Evolutionary conservation across 106 monocot species (phyloP), one percentile per base, ranked within the genome.

Genomic region (Dendrobium nobile): DNA sequence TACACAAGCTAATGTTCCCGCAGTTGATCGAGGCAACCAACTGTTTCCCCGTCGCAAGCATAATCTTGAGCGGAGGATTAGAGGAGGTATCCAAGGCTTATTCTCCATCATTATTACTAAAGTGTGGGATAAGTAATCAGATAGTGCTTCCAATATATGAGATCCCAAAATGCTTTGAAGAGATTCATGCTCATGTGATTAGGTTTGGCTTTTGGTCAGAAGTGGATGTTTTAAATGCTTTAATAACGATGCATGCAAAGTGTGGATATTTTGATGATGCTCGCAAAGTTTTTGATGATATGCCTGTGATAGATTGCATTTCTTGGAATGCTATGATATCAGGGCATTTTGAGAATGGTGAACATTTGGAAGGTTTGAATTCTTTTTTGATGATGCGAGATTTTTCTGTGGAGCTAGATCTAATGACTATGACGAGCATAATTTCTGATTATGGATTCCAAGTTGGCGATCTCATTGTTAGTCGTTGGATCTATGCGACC

Each of bases 21-120:
- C 95, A 95, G 80, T 87, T 95, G 22, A 90, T 95, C 22, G 95
- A 95, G 74, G 95, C 92, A 28, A 95, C 95, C 27, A 86, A 90
- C n/a, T 92, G 95, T 17, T 95, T 95, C 88, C 89, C 85, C 20
- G 75, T 85, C 3, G 89, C 82, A 9, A 90, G 83, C 80, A 87
- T 95, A 45, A 85, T 95, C 51, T 92, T 92, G 0, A 89, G 54
- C 43, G 95, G 95, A 0, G 95, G 95, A 9, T 95, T 95, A 47
- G 95, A 92, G 1, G 95, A 95, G 59, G 95, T 95, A 8, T 95
- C 90, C 88, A 95, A 92, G 82, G 95, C n/a, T n/a, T n/a, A n/a
- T n/a, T n/a, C n/a, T n/a, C n/a, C n/a, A n/a, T n/a, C n/a, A n/a
- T n/a, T n/a, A n/a, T n/a, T n/a, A n/a, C n/a, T n/a, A n/a, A n/a